Conservation (phyloP, 768 basidiomycete species). For the Neoboletus magnificus region DNA sequence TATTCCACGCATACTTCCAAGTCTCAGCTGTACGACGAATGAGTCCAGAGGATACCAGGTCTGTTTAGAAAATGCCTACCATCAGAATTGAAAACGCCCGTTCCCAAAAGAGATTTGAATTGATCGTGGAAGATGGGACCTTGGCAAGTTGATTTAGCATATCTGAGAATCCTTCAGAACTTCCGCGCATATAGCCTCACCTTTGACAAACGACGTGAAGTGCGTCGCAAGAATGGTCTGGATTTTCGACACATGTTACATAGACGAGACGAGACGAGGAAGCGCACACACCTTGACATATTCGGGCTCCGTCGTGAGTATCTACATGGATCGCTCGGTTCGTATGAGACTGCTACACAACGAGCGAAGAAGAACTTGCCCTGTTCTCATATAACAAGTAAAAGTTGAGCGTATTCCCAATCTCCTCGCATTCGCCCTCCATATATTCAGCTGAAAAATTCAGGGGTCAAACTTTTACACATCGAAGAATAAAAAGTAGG, state of each 20-base stretch:
- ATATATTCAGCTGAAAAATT: conserved; percentile 13
- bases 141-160: conserved; percentile 1
- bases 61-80: conserved; percentile 15
- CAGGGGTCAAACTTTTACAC: background rate
- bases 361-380: conserved; percentile 7
- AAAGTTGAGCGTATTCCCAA: conserved; percentile 25
- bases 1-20: conserved; percentile 35
- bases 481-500: background rate
- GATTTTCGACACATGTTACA: background rate
- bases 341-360: background rate
- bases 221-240: conserved; percentile 39
- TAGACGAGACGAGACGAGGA: background rate
- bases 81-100: conserved; percentile 42
- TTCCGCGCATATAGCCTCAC: conserved; percentile 7
- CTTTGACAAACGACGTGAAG: conserved; percentile 37
- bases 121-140: conserved; percentile 25
- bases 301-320: conserved; percentile 38
- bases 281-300: conserved; percentile 34
- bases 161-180: conserved; percentile 1
- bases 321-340: conserved; percentile 18
- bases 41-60: background rate
- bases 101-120: conserved; percentile 32
- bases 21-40: conserved; percentile 23
- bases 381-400: conserved; percentile 27
- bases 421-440: conserved; percentile 7